These are phyloP conservation scores for Daldinia bambusicola DNA, from an alignment of 495 filamentous ascomycete genomes.

Conservation along the genomic window DNA sequence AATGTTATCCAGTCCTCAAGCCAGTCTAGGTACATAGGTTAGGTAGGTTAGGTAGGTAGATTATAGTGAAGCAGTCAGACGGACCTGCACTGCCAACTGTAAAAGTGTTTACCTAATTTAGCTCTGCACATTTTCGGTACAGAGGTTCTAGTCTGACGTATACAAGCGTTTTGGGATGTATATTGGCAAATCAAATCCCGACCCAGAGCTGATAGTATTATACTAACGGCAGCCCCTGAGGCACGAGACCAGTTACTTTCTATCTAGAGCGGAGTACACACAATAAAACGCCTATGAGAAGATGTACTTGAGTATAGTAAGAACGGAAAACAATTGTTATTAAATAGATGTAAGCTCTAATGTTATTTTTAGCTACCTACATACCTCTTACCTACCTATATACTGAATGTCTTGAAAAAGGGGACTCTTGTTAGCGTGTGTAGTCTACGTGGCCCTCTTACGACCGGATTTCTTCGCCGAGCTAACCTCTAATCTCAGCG, in stretches of 20 bases:
- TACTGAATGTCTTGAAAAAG: not conserved
- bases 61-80: not conserved
- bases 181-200: not conserved
- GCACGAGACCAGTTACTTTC: conserved; percentile 1
- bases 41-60: too few relatives aligned
- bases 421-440: not conserved
- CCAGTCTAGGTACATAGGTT: too few relatives aligned
- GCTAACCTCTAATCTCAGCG: conserved; percentile 61
- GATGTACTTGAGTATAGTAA: not conserved
- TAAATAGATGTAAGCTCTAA: conserved; percentile 3
- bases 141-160: not conserved
- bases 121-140: not conserved
- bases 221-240: not conserved
- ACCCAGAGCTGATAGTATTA: not conserved
- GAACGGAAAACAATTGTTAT: not conserved
- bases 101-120: not conserved
- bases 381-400: too few relatives aligned
- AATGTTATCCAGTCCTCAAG: not conserved
- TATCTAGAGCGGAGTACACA: not conserved
- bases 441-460: conserved; percentile 35
- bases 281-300: not conserved
- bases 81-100: not conserved
- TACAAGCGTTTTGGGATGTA: not conserved
- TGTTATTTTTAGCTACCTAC: conserved; percentile 9
- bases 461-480: conserved; percentile 21